Base-by-base conservation (phyloP, 2,329 filamentous ascomycete genomes). In the Metarhizium anisopliae region DNA sequence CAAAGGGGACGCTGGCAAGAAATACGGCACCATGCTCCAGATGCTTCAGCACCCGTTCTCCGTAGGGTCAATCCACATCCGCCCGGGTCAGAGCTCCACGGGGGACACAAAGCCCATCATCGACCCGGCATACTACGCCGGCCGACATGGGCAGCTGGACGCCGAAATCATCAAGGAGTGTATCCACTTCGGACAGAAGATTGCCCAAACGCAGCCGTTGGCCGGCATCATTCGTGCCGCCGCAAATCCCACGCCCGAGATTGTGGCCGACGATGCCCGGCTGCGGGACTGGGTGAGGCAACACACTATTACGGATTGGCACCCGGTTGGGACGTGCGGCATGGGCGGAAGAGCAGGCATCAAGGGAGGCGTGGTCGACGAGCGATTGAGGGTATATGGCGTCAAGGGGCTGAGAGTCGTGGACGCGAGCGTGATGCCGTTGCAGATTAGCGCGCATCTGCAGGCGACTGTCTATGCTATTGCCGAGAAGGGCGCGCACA, bases 1-100 rank as follows among this genome's bases (percentile, higher is more conserved):
- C 64, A 51, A 61, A 38, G 54, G 66, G 54, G 50, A 66, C 59
- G 56, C 64, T 49, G 67, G 64, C 2, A 78, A 74, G 57, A 73
- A 71, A 55, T 78, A 80, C 55, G 75, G 68, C 8, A 77, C 74
- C 2, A 72, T 79, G 68, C 59, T 80, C 0, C 73, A 75, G 56
- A 75, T 79, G 56, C 64, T 81, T 1, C 77, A 80, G 57, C 78
- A 80, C 62, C 78, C 79, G 0, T 78, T 78, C 35, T 74, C 76
- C 0, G 66, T 70, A 3, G 79, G 79, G 0, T 73, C 68, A 2
- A 68, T 81, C 10, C 78, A 81, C 57, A 72, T 80, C 52, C 64
- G 56, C 2, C 59, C 66, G 2, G 53, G 59, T 14, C 54, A 55
- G 14, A 51, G 53, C 13, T 53, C 11, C 47, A 61, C 20, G 43